Evolutionary conservation across 1,284 basidiomycete genomes (phyloP), one percentile per base, ranked within the genome.

Genomic region (Irpex sp.): DNA sequence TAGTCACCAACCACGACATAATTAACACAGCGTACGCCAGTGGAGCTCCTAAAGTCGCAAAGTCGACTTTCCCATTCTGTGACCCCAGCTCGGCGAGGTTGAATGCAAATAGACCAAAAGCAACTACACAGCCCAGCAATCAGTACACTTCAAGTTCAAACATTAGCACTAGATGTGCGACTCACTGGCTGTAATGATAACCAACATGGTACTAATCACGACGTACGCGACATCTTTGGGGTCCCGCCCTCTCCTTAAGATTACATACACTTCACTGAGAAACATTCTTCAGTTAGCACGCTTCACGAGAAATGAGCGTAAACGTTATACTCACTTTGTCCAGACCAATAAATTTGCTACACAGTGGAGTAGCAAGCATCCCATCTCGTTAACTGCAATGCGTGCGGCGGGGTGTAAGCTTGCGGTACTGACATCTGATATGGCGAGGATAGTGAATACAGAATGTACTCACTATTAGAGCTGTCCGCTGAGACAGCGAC

Each of bases 301-400:
- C 26, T 21, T 2, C 6, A 9, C 2, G 31, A 44, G 9, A 3
- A 1, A 3, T 4, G 49, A 17, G 3, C 4, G 0, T 26, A 52
- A 9, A 9, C 19, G 21, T 3, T 9, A n/a, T 3, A 62, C 61
- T 48, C 15, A 62, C 61, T 47, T 62, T 31, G 36, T 36, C 55
- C 38, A 62, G 13, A 62, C 26, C 17, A 58, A 31, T 9, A 62
- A 19, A 37, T 36, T 49, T 3, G 62, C 58, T 5, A 48, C 26
- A n/a, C 57, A 60, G 31, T 63, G 62, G 5, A 63, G 51, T 21
- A 63, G 21, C 8, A 63, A 58, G 15, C 62, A 63, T 2, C 57
- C 62, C 9, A 49, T 49, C 5, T 59, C 40, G 40, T 21, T 49
- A 13, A 55, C 62, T 63, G 9, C 5, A 2, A 47, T 47, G 11